Evolutionary conservation across 495 filamentous ascomycete genomes (phyloP).

Genomic region (Amphirosellinia nigrospora): DNA sequence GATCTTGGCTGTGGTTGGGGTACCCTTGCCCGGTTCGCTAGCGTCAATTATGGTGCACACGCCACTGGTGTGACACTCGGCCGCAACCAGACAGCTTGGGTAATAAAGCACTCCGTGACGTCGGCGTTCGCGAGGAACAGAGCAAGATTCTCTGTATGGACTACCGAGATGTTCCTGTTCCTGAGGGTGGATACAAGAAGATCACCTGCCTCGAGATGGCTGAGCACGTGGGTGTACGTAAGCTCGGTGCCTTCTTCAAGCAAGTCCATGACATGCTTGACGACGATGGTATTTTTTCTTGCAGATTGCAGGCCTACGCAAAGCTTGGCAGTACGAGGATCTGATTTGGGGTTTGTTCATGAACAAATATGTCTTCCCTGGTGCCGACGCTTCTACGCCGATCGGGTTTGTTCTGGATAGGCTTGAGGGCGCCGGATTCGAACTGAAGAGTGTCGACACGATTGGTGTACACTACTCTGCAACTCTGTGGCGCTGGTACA

Average conservation of each 20-base stretch:
- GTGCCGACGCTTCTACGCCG: conserved; percentile 84
- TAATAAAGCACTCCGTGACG: conserved; percentile 73
- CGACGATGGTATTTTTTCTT: conserved; percentile 85
- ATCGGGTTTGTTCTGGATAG: conserved; percentile 72
- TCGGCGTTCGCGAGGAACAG: conserved; percentile 71
- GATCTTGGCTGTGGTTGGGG: conserved; percentile 92
- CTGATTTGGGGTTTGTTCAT: conserved; percentile 87
- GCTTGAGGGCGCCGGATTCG: conserved; percentile 78
- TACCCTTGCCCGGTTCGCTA: conserved; percentile 80
- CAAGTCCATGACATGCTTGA: conserved; percentile 86
- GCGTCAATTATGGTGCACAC: conserved; percentile 76
- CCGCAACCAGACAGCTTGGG: conserved; percentile 85
- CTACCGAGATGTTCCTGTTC: conserved; percentile 80
- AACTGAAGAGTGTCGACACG: conserved; percentile 80
- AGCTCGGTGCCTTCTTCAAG: conserved; percentile 69
- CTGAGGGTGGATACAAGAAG: conserved; percentile 74
- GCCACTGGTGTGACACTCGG: conserved; percentile 82
- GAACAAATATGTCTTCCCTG: conserved; percentile 93
- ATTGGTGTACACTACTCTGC: conserved; percentile 97
- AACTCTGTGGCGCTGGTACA: conserved; percentile 97
- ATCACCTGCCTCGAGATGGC: conserved; percentile 92
- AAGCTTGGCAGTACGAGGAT: conserved; percentile 89
- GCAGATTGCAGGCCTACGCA: conserved; percentile 81
- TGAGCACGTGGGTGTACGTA: conserved; percentile 84
- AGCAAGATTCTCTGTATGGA: conserved; percentile 81